Evolutionary conservation across 306 rosid species (phyloP).

Genomic region (Trichosanthes truncata): DNA sequence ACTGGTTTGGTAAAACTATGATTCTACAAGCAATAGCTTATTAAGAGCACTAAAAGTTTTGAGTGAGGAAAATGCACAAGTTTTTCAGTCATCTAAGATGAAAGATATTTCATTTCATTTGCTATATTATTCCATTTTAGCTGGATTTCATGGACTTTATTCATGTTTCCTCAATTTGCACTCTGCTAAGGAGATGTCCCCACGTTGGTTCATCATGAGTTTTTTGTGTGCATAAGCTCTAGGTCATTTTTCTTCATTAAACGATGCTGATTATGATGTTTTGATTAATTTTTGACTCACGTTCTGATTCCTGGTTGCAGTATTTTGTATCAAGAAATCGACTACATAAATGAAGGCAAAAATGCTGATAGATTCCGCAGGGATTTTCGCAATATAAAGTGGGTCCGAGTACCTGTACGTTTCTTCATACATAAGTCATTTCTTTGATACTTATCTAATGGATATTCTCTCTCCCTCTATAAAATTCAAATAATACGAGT

Average conservation of each 20-base stretch:
- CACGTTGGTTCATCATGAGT: not conserved
- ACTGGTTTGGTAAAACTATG: not conserved
- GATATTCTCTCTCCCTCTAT: constrained; percentile 8
- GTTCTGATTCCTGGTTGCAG: constrained; percentile 30
- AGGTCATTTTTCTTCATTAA: not conserved
- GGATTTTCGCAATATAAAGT: constrained; percentile 79
- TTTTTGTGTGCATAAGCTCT: not conserved
- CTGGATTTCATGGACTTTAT: not conserved
- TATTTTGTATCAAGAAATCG: constrained; percentile 87
- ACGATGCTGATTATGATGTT: constrained; percentile 6
- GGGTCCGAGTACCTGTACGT: constrained; percentile 96
- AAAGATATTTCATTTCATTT: not conserved
- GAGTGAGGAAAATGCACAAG: not conserved
- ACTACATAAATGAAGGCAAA: constrained; percentile 84
- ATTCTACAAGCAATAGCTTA: not conserved
- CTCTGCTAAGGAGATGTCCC: not conserved
- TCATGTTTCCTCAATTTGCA: not conserved
- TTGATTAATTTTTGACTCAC: not conserved
- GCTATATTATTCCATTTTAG: not conserved
- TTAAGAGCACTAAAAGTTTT: not conserved
- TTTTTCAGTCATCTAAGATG: not conserved
- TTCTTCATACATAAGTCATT: constrained; percentile 23
- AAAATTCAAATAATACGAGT: not conserved
- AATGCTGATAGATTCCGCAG: constrained; percentile 79
- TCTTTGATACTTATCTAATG: not conserved